A percentile compares a stretch with the other conserved stretches of the same genome.
Conservation (phyloP, 768 basidiomycete species). For the Chiua virens region DNA sequence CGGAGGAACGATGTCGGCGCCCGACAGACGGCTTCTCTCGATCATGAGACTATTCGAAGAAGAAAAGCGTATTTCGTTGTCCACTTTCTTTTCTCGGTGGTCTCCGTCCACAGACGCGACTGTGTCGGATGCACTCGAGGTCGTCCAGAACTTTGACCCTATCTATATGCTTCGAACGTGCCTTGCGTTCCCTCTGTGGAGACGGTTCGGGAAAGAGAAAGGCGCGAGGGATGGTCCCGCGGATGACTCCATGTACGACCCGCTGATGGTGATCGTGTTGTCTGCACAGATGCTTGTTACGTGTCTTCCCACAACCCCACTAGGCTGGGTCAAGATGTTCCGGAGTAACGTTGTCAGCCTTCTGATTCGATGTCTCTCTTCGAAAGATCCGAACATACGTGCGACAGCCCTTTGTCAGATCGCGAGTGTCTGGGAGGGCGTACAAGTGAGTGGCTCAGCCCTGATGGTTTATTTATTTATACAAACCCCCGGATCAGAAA, state of each 20-base stretch:
- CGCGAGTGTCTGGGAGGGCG: slow-evolving; percentile 52
- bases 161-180: slow-evolving; percentile 67
- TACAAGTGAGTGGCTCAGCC: slow-evolving; percentile 52
- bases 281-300: slow-evolving; percentile 65
- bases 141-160: slow-evolving; percentile 70
- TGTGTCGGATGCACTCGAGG: slow-evolving; percentile 56
- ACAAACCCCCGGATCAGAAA: slow-evolving; percentile 30
- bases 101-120: slow-evolving; percentile 45
- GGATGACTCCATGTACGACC: slow-evolving; percentile 67
- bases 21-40: slow-evolving; percentile 68
- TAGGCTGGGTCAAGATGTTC: slow-evolving; percentile 84
- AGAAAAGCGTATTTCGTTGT: slow-evolving; percentile 63
- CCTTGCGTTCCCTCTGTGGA: slow-evolving; percentile 67
- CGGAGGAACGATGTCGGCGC: slow-evolving; percentile 60
- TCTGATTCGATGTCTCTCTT: slow-evolving; percentile 69
- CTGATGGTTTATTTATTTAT: neutral
- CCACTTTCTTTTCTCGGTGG: slow-evolving; percentile 67
- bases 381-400: slow-evolving; percentile 60
- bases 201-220: slow-evolving; percentile 44
- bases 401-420: slow-evolving; percentile 62
- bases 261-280: slow-evolving; percentile 70
- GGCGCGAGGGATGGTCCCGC: slow-evolving; percentile 20
- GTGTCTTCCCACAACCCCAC: slow-evolving; percentile 52
- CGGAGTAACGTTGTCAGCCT: slow-evolving; percentile 77
- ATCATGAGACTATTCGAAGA: slow-evolving; percentile 79